Base-by-base conservation (phyloP, 371 early-diverging fungal species). In the Dinochytrium kinnereticum region DNA sequence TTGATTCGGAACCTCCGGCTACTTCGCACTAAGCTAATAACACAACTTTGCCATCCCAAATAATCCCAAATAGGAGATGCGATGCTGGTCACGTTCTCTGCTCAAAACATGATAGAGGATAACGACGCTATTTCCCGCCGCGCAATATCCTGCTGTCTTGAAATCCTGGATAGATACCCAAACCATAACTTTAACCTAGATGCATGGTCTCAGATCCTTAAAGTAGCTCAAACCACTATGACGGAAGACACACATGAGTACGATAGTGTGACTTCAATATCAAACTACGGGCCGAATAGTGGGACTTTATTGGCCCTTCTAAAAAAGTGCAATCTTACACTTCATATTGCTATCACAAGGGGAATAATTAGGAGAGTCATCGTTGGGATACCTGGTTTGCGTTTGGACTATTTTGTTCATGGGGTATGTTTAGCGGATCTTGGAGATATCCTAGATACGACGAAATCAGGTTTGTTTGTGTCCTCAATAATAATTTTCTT, bases 381-480 rank as follows among this genome's bases (percentile, higher is more conserved):
- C 10, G 7, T 66, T 3, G 67, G 67, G 30, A 66, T 24, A 15
- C 44, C 49, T 5, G 24, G n/a, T 5, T 3, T 2, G 67, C 38
- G 67, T 24, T 40, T 66, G 67, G 67, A 66, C 13, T 66, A 66
- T 66, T 66, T 38, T 5, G 49, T 44, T 39, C 24, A 66, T 39
- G 67, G 67, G 24, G 64, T 33, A 13, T 66, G 38, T 31, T 26
- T 66, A 17, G 44, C 31, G 21, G 28, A 17, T 13, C 21, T 66
- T 15, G 21, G 24, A 40, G 36, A 15, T 39, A n/a, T 66, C 5
- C 44, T 66, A 3, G 64, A 64, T 64, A 2, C 19, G 2, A 33
- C 64, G 26, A 34, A 26, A 10, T 64, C 64, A 7, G 64, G 64
- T 64, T 13, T 15, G 57, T 28, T 57, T 19, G 30, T 28, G 30